phyloP scores from a whole-genome alignment of 2,329 filamentous ascomycete species.

The Trichoderma sp. region DNA sequence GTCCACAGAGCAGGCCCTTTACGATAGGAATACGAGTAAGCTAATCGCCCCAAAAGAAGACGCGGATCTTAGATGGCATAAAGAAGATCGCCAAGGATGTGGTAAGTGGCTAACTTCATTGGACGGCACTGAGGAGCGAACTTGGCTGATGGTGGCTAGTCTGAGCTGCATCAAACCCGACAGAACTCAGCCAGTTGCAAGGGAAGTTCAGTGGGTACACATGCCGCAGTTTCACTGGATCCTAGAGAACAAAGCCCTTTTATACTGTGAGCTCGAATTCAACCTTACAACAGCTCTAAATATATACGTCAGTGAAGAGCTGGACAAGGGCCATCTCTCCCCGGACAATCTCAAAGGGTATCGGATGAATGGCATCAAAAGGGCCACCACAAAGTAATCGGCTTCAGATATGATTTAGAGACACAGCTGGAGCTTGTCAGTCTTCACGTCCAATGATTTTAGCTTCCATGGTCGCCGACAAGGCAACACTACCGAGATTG shows the following conservation, averaged over 20 bases:
- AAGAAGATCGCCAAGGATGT: constrained; percentile 57
- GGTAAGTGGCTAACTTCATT: constrained; percentile 37
- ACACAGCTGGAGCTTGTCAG: constrained; percentile 59
- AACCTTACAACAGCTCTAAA: constrained; percentile 53
- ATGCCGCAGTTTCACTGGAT: constrained; percentile 52
- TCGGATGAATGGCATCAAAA: constrained; percentile 53
- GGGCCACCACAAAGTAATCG: constrained; percentile 56
- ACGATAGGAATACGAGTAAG: constrained; percentile 27
- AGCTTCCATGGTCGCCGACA: constrained; percentile 55
- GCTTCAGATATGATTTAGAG: constrained; percentile 61
- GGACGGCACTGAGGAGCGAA: neutral
- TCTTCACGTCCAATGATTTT: constrained; percentile 52
- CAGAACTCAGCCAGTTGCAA: constrained; percentile 35
- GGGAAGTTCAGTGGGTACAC: constrained; percentile 31
- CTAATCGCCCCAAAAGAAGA: constrained; percentile 40
- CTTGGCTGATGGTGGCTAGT: constrained; percentile 29
- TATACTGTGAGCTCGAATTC: constrained; percentile 62
- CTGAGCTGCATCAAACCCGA: constrained; percentile 41
- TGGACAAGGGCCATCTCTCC: constrained; percentile 57
- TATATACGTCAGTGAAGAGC: constrained; percentile 53
- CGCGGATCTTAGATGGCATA: constrained; percentile 47
- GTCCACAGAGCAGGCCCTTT: constrained; percentile 35
- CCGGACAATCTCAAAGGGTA: constrained; percentile 53
- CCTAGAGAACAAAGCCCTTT: constrained; percentile 57
- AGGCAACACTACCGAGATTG: constrained; percentile 44